Conservation (phyloP, 306 rosid species). For the Inga oerstediana region DNA sequence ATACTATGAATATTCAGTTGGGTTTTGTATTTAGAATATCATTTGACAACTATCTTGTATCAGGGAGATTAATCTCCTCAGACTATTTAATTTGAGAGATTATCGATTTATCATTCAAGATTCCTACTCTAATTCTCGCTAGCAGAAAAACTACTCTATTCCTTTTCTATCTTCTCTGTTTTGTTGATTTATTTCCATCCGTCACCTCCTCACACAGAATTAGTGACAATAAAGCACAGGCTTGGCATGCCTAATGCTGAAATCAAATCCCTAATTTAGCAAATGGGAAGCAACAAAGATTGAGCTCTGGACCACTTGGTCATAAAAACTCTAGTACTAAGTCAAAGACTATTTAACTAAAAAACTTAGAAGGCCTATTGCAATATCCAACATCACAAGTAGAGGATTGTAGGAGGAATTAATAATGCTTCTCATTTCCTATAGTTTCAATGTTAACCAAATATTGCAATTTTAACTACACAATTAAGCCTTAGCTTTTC, state of each 20-base stretch:
- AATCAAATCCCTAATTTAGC: neutral
- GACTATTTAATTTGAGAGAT: neutral
- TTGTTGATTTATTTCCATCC: neutral
- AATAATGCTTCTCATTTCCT: neutral
- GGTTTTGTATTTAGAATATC: neutral
- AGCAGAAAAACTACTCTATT: neutral
- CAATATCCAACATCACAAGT: constrained; percentile 6
- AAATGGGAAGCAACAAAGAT: neutral
- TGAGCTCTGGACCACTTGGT: neutral
- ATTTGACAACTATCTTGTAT: neutral
- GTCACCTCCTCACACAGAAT: neutral
- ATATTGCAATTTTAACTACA: constrained; percentile 17
- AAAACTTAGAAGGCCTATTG: neutral
- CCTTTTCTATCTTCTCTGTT: neutral
- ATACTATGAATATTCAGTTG: neutral
- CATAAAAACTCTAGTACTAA: too few species aligned
- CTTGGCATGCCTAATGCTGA: neutral
- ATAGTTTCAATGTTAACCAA: constrained; percentile 16
- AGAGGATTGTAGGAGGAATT: constrained; percentile 10
- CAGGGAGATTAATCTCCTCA: neutral
- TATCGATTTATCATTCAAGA: neutral
- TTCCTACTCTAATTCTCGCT: neutral
- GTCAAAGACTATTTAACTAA: neutral
- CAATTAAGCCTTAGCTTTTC: neutral
- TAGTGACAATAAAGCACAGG: neutral